Conservation (phyloP, 176 grass and related monocot species). For the Bothriochloa decipiens region DNA sequence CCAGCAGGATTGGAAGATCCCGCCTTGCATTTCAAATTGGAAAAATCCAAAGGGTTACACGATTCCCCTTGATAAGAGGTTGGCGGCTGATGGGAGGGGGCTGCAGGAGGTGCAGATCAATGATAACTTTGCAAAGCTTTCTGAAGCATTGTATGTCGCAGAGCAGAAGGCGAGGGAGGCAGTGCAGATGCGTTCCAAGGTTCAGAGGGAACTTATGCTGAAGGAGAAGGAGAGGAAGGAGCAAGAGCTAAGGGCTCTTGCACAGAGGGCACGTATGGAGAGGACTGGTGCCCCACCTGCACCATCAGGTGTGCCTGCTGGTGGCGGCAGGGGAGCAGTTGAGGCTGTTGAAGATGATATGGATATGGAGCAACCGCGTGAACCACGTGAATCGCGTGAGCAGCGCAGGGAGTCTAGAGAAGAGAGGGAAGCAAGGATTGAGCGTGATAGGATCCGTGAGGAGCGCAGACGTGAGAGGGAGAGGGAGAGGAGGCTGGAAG, state of each 20-base stretch:
- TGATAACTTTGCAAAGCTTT: conserved; percentile 96
- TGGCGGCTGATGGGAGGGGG: conserved; percentile 90
- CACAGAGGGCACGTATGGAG: conserved; percentile 91
- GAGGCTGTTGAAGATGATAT: conserved; percentile 65
- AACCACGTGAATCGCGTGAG: conserved; percentile 47
- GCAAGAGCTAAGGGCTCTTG: conserved; percentile 87
- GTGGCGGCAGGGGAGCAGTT: conserved; percentile 37
- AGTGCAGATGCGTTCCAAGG: conserved; percentile 93
- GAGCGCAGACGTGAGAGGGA: conserved; percentile 88
- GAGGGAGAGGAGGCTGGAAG: conserved; percentile 89
- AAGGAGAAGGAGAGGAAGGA: conserved; percentile 99
- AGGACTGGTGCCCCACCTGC: conserved; percentile 81
- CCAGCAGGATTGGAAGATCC: conserved; percentile 99
- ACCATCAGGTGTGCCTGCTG: conserved; percentile 36
- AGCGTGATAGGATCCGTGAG: conserved; percentile 90
- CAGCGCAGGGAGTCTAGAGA: conserved; percentile 78
- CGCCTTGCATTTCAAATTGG: conserved; percentile 99
- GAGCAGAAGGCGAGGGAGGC: conserved; percentile 98
- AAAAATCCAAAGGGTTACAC: conserved; percentile 99
- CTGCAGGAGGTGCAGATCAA: conserved; percentile 98
- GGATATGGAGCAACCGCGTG: conserved; percentile 56
- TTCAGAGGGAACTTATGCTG: conserved; percentile 83
- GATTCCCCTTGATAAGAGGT: conserved; percentile 89
- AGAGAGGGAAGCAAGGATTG: conserved; percentile 81
- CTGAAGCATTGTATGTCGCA: conserved; percentile 88